phyloP scores from a whole-genome alignment of 257 asterid species.

The Fraxinus quadrangulata region DNA sequence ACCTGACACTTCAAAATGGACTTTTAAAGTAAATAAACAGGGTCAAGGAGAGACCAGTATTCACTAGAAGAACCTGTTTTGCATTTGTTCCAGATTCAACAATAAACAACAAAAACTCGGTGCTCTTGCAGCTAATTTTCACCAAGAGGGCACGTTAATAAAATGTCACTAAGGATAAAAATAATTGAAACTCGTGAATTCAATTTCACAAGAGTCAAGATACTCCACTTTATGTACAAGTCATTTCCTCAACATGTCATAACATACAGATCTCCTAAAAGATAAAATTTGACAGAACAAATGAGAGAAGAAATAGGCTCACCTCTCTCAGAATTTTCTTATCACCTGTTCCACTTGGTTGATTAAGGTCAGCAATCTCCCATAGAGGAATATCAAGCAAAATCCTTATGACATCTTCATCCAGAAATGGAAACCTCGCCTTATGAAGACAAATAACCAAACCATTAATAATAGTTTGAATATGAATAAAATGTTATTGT shows the following conservation, averaged over 20 bases:
- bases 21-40: neutral
- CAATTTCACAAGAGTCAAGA: neutral
- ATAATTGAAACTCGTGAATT: neutral
- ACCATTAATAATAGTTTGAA: constrained; percentile 5
- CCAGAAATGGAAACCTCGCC: constrained; percentile 97
- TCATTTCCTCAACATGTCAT: neutral
- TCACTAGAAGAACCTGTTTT: neutral
- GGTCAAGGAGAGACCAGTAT: neutral
- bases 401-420: constrained; percentile 80
- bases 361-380: constrained; percentile 89
- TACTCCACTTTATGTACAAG: neutral
- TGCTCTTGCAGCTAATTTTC: neutral
- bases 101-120: neutral
- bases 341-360: constrained; percentile 88
- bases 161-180: neutral
- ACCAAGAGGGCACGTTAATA: neutral
- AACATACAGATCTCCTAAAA: neutral
- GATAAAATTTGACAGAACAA: neutral
- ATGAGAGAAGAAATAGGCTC: neutral
- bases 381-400: constrained; percentile 86
- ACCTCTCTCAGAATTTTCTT: constrained; percentile 93
- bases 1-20: neutral
- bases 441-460: constrained; percentile 26
- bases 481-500: neutral
- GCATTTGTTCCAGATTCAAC: neutral